Base-by-base conservation (phyloP, 1,284 basidiomycete species). In the Cystobasidium pallidum region DNA sequence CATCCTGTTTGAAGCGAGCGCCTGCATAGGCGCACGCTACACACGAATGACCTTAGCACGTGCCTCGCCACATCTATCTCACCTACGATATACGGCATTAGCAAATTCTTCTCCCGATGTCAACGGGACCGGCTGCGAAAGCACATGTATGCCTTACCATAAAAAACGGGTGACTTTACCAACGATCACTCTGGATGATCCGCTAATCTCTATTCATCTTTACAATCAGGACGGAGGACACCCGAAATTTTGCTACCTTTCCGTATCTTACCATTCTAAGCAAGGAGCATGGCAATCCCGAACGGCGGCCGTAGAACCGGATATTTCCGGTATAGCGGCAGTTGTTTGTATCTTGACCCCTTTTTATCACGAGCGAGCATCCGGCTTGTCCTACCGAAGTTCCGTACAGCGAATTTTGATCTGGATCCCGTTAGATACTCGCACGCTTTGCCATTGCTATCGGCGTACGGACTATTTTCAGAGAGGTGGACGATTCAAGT, bases 221-320 rank as follows among this genome's bases (percentile, higher is more conserved):
- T 32, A 10, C 54, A 34, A 36, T 6, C 30, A 32, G 32, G 19
- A 36, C 3, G 36, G 36, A 57, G 54, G 54, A 57, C 54, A 57
- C 54, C 36, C 54, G 3, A 15, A n/a, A 15, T 34, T 57, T 57
- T 57, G 54, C 54, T 57, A 36, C 54, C 54, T 57, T 57, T 57
- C 32, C 54, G 54, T 36, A 34, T 57, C 36, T 57, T 32, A 57
- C 54, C 54, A 57, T 57, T 57, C 54, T 57, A 57, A 57, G 54
- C 54, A 57, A 57, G 54, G 30, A 51, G 7, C 49, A 51, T 17
- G 30, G 32, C 11, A n/a, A 28, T 17, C 54, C 54, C 30, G 54
- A 32, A 57, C 28, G 54, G 26, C 10, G 15, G 17, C 28, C 30
- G 32, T 4, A 57, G 26, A 34, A 32, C 11, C 3, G 28, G 28